phyloP scores from a whole-genome alignment of 345 rosid species.

The Hevea brasiliensis region DNA sequence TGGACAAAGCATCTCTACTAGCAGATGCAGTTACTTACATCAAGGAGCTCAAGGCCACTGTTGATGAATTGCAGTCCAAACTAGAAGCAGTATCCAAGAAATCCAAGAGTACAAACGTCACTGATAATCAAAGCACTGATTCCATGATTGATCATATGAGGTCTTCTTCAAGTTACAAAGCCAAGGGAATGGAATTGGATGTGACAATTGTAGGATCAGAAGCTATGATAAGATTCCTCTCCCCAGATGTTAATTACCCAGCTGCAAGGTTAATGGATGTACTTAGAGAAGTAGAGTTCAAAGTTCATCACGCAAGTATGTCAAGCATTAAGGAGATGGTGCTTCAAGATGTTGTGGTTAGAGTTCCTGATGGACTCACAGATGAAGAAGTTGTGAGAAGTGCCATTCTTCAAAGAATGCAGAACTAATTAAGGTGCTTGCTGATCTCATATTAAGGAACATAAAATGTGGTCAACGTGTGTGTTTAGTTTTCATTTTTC shows the following conservation, averaged over 20 bases:
- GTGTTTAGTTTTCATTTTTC: neutral
- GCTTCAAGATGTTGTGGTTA: conserved; percentile 50
- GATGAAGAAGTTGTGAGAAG: conserved; percentile 31
- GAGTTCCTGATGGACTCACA: conserved; percentile 33
- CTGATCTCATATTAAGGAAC: neutral
- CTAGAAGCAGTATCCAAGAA: conserved; percentile 11
- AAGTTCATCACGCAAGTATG: conserved; percentile 48
- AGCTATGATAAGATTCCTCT: conserved; percentile 46
- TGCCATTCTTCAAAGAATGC: conserved; percentile 32
- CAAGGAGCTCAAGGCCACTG: conserved; percentile 53
- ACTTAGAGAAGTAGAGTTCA: conserved; percentile 44
- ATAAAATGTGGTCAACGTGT: neutral
- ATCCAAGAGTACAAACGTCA: conserved; percentile 9
- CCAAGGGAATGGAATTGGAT: conserved; percentile 36
- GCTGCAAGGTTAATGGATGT: conserved; percentile 49
- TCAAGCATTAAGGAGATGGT: conserved; percentile 41
- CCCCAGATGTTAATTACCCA: conserved; percentile 43
- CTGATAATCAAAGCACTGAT: conserved; percentile 4
- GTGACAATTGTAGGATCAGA: conserved; percentile 56
- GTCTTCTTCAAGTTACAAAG: conserved; percentile 4
- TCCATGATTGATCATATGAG: conserved; percentile 7
- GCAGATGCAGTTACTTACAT: conserved; percentile 73
- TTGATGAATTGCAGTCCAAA: conserved; percentile 48
- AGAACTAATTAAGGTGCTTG: neutral
- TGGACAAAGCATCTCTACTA: conserved; percentile 86